Conservation (phyloP, 768 basidiomycete genomes). For the Exidia glandulosa region DNA sequence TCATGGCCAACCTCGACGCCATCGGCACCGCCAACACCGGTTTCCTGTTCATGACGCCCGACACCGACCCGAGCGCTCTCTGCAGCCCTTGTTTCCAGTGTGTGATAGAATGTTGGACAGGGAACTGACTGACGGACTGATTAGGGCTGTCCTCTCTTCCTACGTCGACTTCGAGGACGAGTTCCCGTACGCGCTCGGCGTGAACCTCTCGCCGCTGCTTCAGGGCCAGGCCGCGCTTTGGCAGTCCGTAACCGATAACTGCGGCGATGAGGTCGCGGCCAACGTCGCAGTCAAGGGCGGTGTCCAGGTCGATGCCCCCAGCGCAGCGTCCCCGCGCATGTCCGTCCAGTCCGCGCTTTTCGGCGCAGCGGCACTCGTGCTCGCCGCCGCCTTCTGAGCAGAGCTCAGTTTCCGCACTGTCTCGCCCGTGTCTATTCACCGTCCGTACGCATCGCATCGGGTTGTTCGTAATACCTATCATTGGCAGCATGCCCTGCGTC, state of each 20-base stretch:
- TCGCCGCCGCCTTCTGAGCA: background rate
- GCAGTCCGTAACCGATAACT: constrained; percentile 45
- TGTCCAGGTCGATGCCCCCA: background rate
- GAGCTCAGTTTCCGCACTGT: background rate
- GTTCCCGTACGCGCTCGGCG: constrained; percentile 65
- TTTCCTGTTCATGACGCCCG: constrained; percentile 67
- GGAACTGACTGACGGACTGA: too few species aligned
- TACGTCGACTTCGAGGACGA: constrained; percentile 70
- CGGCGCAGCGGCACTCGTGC: background rate
- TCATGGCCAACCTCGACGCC: constrained; percentile 17
- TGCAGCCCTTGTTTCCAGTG: constrained; percentile 61
- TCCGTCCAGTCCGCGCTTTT: background rate
- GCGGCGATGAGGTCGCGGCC: constrained; percentile 50
- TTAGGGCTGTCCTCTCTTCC: constrained; percentile 52
- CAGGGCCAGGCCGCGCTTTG: constrained; percentile 57
- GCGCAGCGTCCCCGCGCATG: background rate
- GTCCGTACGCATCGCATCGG: background rate
- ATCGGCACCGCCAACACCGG: constrained; percentile 48
- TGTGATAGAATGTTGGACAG: background rate
- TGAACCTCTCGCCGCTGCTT: constrained; percentile 53
- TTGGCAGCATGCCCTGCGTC: too few species aligned
- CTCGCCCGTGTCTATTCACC: background rate
- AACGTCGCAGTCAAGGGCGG: constrained; percentile 1
- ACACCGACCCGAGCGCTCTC: constrained; percentile 36
- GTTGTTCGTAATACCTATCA: background rate